Conservation (phyloP, 305 asterid species). For the Solanum hybrid region DNA sequence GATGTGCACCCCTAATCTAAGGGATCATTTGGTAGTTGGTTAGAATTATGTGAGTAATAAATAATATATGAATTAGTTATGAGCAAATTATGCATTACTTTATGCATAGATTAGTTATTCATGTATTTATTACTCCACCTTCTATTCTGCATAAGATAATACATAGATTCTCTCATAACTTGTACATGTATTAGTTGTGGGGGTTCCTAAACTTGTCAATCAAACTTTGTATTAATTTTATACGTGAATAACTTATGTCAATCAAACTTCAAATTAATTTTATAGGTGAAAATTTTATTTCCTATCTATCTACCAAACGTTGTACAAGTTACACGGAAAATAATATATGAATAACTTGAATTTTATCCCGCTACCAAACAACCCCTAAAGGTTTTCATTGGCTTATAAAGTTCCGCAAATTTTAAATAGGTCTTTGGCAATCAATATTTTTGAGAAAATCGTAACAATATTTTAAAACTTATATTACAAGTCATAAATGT, state of each 20-base stretch:
- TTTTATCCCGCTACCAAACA: neutral
- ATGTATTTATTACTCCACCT: neutral
- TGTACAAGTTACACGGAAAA: neutral
- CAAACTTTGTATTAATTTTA: neutral
- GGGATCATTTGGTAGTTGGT: neutral
- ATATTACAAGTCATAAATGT: neutral
- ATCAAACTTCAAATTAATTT: no score
- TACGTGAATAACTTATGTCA: neutral
- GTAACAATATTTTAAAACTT: neutral
- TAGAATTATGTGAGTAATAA: neutral
- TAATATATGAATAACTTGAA: no score
- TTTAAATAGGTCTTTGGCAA: neutral
- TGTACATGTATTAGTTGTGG: neutral
- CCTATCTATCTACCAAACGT: neutral
- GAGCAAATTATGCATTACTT: neutral
- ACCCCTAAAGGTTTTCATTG: neutral
- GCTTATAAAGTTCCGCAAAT: neutral
- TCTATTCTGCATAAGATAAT: neutral
- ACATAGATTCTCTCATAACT: neutral
- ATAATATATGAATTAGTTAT: no score
- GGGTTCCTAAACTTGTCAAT: no score
- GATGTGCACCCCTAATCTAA: neutral
- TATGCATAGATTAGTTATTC: neutral
- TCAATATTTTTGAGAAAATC: neutral
- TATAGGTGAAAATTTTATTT: neutral